Evolutionary conservation across 2,329 filamentous ascomycete genomes (phyloP).

Genomic region (Diplodia seriata): DNA sequence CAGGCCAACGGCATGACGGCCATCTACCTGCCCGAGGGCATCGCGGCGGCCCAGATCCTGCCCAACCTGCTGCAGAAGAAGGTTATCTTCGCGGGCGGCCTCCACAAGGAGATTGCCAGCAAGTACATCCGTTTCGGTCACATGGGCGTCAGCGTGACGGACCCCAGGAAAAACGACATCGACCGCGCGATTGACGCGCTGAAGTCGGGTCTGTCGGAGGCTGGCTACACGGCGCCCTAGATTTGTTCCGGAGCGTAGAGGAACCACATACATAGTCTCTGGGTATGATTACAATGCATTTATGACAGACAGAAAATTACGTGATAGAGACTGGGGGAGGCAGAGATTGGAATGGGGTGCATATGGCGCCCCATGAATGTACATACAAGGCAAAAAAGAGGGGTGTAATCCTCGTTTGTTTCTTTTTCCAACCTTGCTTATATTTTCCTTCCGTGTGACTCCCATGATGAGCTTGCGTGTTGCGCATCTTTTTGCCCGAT

Average conservation of each 20-base stretch:
- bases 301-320: neutral
- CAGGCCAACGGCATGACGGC: slow-evolving; percentile 98
- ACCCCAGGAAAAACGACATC: slow-evolving; percentile 79
- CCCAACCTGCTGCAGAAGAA: slow-evolving; percentile 85
- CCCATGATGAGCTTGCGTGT: neutral
- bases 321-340: neutral
- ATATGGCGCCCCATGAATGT: neutral
- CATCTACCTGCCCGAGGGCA: slow-evolving; percentile 87
- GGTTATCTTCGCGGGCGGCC: slow-evolving; percentile 90
- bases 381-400: slow-evolving; percentile 2
- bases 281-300: slow-evolving; percentile 6
- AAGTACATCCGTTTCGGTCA: slow-evolving; percentile 97
- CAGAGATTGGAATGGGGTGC: neutral
- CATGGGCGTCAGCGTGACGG: slow-evolving; percentile 93
- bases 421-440: slow-evolving; percentile 1
- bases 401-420: neutral
- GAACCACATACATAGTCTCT: neutral
- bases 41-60: slow-evolving; percentile 81
- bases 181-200: slow-evolving; percentile 83
- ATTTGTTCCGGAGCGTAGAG: neutral
- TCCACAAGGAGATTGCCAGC: slow-evolving; percentile 93
- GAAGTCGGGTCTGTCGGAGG: slow-evolving; percentile 75
- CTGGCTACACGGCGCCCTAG: slow-evolving; percentile 62
- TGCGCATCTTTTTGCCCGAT: slow-evolving; percentile 12
- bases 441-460: neutral